phyloP scores from a whole-genome alignment of 768 basidiomycete species.

The Leccinum disarticulatum region DNA sequence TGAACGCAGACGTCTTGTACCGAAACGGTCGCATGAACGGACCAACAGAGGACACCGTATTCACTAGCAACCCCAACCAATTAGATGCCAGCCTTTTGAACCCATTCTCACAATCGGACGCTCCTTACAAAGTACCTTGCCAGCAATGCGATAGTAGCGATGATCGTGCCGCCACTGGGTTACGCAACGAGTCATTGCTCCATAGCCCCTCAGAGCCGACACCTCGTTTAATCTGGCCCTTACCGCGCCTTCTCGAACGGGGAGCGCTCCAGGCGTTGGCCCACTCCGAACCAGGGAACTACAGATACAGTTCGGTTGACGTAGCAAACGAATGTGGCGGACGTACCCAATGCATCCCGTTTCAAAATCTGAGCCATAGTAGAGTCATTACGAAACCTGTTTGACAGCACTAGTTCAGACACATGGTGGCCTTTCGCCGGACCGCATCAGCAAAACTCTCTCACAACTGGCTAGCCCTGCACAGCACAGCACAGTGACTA shows the following conservation, averaged over 20 bases:
- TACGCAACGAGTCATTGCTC: conserved; percentile 47
- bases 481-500: no score
- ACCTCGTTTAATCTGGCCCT: conserved; percentile 17
- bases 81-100: conserved; percentile 44
- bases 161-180: conserved; percentile 46
- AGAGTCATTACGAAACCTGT: conserved; percentile 27
- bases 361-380: conserved; percentile 9
- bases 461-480: no score
- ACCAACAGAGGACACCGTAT: conserved; percentile 33
- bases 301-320: conserved; percentile 34
- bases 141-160: conserved; percentile 53
- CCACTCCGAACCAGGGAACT: conserved; percentile 26
- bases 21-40: conserved; percentile 28
- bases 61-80: conserved; percentile 32
- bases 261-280: conserved; percentile 10
- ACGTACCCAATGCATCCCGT: conserved; percentile 27
- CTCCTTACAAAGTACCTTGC: conserved; percentile 18
- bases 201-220: conserved; percentile 42
- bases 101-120: conserved; percentile 28
- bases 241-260: conserved; percentile 8
- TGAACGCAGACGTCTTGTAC: conserved; percentile 34
- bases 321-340: conserved; percentile 25
- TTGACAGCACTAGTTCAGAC: conserved; percentile 22
- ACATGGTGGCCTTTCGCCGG: conserved; percentile 14
- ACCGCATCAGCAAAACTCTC: no score